Evolutionary conservation across 176 grass and related monocot genomes (phyloP).

Genomic region (Tuctoria greenei): DNA sequence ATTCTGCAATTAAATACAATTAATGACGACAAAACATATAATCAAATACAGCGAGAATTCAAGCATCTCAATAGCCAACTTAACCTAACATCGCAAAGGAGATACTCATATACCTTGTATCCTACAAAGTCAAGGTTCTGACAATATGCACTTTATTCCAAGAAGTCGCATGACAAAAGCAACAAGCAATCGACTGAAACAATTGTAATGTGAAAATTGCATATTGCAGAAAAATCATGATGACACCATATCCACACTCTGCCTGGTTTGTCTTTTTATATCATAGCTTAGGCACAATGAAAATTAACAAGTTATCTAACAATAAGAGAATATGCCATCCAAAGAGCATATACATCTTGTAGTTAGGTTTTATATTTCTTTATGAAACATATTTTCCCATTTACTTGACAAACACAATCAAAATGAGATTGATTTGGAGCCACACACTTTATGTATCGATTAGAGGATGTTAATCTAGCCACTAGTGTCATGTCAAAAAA

Average conservation of each 20-base stretch:
- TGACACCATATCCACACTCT: neutral
- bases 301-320: neutral
- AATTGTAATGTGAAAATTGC: neutral
- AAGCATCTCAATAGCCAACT: neutral
- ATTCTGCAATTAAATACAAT: neutral
- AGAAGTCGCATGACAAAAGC: neutral
- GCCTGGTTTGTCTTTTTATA: neutral
- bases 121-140: slow-evolving; percentile 10
- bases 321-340: neutral
- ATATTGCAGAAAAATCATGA: neutral
- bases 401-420: neutral
- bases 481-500: neutral
- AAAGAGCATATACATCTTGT: neutral
- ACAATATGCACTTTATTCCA: neutral
- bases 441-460: neutral
- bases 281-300: neutral
- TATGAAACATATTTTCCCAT: neutral
- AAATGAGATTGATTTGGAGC: neutral
- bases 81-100: neutral
- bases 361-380: neutral
- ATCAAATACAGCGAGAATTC: neutral
- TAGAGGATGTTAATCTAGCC: neutral
- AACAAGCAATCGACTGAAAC: neutral
- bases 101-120: neutral
- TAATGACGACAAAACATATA: neutral